Conservation (phyloP, 2,329 filamentous ascomycete genomes). For the Metarhizium humberi region DNA sequence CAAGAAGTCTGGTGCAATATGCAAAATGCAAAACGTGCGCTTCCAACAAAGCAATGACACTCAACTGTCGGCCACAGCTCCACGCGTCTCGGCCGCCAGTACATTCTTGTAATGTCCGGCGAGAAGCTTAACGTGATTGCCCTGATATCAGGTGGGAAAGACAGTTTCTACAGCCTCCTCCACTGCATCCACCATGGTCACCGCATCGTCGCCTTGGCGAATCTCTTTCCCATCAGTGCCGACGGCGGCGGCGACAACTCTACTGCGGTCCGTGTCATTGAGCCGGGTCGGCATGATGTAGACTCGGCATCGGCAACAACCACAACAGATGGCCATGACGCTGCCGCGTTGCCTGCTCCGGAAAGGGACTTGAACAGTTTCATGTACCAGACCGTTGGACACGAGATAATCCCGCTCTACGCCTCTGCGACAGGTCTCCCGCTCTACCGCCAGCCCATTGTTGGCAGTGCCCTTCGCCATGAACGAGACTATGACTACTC, state of each 20-base stretch:
- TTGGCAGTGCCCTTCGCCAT: conserved; percentile 60
- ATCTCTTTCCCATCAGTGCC: conserved; percentile 53
- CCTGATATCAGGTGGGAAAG: conserved; percentile 91
- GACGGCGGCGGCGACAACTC: background rate
- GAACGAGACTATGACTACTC: conserved; percentile 56
- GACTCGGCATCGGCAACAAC: background rate
- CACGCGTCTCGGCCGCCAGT: background rate
- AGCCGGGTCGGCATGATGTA: conserved; percentile 7
- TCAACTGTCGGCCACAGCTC: background rate
- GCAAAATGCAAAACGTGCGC: background rate
- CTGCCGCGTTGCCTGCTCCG: conserved; percentile 1
- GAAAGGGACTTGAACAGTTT: conserved; percentile 74
- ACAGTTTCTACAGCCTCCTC: conserved; percentile 87
- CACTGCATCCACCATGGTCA: conserved; percentile 86
- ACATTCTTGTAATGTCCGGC: conserved; percentile 24
- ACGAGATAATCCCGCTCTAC: conserved; percentile 79
- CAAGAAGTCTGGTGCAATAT: background rate
- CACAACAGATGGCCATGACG: background rate
- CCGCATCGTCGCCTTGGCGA: conserved; percentile 76
- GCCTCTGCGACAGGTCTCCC: conserved; percentile 69
- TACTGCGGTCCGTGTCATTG: conserved; percentile 8
- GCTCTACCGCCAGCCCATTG: conserved; percentile 72
- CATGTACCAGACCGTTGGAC: conserved; percentile 99
- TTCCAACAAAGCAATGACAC: background rate
- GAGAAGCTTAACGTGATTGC: conserved; percentile 69